Evolutionary conservation across 2,329 filamentous ascomycete genomes (phyloP), one percentile per base, ranked within the genome.

Genomic region (Penicillium sclerotiorum): DNA sequence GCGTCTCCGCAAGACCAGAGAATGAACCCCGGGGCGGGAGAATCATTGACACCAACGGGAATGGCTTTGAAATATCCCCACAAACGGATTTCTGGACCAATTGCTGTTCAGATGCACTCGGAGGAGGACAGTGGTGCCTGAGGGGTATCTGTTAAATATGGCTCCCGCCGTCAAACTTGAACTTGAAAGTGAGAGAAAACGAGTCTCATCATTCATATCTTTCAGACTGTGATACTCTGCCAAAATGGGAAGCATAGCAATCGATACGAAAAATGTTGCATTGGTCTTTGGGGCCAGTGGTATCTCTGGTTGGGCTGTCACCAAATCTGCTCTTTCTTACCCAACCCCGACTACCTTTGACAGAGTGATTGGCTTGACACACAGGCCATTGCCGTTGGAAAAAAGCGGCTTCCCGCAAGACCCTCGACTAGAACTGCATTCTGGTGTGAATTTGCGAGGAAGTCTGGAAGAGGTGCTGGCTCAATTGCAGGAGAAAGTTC

Each of bases 231-330:
- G 28, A 32, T 32, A 12, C 11, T n/a, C 5, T 13, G 4, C 11
- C 11, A n/a, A 32, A 32, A 28, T 7, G 12, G 25, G 25, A 32
- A 32, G 5, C 11, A 51, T 47, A 18, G 25, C 43, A 35, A 46
- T 39, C 25, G 18, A 50, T 21, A 20, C 30, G 12, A 50, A 54
- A 3, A 59, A 60, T 8, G 55, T 57, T 30, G 64, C 63, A 2
- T 52, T 67, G 5, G 50, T 68, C 15, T 66, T 68, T 33, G 65
- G 66, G 2, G 62, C 65, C 13, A 63, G 57, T 25, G 63, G 65
- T 2, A 66, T 69, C 33, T 63, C 64, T 2, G 64, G 66, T 11
- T 70, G 67, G 66, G 60, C 62, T n/a, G 52, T 69, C 13, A 53
- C 55, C 21, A 59, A 62, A 18, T 49, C 52, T 12, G 28, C 51